These are phyloP conservation scores for Dictyostelium citrinum DNA, from an alignment of 78 protist species.

Conservation along the genomic window DNA sequence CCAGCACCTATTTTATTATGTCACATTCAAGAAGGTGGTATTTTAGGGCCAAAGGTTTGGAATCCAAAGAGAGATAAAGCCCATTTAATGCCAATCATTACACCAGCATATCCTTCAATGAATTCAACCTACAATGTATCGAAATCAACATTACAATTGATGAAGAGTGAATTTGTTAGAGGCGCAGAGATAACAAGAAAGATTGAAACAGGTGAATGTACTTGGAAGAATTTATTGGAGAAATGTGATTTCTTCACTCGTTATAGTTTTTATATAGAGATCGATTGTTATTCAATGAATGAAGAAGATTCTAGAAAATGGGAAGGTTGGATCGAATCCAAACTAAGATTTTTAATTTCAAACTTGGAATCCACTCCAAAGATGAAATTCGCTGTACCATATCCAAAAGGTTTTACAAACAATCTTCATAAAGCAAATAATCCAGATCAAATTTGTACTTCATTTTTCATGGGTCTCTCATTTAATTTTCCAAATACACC, in stretches of 20 bases:
- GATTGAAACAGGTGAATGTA: constrained; percentile 16
- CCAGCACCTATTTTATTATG: constrained; percentile 76
- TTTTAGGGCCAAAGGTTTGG: constrained; percentile 75
- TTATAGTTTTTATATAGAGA: constrained; percentile 62
- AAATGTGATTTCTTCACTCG: constrained; percentile 82
- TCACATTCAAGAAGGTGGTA: constrained; percentile 67
- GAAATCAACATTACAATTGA: constrained; percentile 83
- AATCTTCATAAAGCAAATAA: background rate
- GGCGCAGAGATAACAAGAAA: constrained; percentile 81
- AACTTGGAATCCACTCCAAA: constrained; percentile 68
- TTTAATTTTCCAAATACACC: constrained; percentile 51
- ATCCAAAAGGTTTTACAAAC: constrained; percentile 30
- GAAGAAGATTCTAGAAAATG: constrained; percentile 78
- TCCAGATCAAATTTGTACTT: background rate
- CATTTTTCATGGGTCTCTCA: constrained; percentile 73
- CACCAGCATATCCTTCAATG: constrained; percentile 98
- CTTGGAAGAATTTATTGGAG: constrained; percentile 76
- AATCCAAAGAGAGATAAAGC: constrained; percentile 79
- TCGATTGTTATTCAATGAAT: constrained; percentile 28
- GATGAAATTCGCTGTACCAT: constrained; percentile 58
- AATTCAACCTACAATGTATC: constrained; percentile 95
- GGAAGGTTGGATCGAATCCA: constrained; percentile 80
- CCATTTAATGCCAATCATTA: constrained; percentile 96
- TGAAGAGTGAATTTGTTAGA: constrained; percentile 90
- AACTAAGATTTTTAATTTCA: constrained; percentile 53